Evolutionary conservation across 495 filamentous ascomycete species (phyloP).

Genomic region (Hypomontagnella submonticulosa): DNA sequence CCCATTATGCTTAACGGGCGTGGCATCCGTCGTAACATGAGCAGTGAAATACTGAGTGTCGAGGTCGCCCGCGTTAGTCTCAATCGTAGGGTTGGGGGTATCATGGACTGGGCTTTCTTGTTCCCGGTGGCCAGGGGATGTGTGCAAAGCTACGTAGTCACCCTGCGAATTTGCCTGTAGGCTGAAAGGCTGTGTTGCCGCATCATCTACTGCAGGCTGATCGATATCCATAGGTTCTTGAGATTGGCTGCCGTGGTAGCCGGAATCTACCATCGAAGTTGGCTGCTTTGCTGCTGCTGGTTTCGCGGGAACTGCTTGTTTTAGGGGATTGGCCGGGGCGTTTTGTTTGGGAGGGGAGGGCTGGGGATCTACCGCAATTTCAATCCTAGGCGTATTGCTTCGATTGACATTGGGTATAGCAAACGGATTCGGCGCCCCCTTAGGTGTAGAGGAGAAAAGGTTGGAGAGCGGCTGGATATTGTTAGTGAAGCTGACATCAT

Average conservation of each 20-base stretch:
- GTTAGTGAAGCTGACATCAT: conserved; percentile 34
- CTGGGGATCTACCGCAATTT: conserved; percentile 50
- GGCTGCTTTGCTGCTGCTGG: conserved; percentile 27
- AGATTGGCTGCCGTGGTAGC: conserved; percentile 78
- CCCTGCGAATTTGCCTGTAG: conserved; percentile 25
- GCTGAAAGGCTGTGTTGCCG: conserved; percentile 41
- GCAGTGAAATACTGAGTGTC: conserved; percentile 43
- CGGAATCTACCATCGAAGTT: conserved; percentile 69
- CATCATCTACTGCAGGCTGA: conserved; percentile 23
- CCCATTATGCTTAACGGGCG: conserved; percentile 21
- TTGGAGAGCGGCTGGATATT: conserved; percentile 80
- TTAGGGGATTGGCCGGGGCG: conserved; percentile 34
- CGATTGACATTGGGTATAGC: conserved; percentile 46
- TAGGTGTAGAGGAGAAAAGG: conserved; percentile 72
- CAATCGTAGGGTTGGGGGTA: conserved; percentile 29
- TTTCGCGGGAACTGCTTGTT: conserved; percentile 32
- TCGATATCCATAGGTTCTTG: conserved; percentile 54
- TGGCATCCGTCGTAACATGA: conserved; percentile 19
- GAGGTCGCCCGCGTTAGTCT: conserved; percentile 28
- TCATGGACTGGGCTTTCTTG: conserved; percentile 25
- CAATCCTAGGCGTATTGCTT: conserved; percentile 53
- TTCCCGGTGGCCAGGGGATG: conserved; percentile 21
- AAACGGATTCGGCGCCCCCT: conserved; percentile 60
- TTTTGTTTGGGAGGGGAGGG: conserved; percentile 31
- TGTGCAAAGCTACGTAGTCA: conserved; percentile 21